Evolutionary conservation across 2,329 filamentous ascomycete species (phyloP), one percentile per base, ranked within the genome.

Genomic region (Alternaria arborescens): DNA sequence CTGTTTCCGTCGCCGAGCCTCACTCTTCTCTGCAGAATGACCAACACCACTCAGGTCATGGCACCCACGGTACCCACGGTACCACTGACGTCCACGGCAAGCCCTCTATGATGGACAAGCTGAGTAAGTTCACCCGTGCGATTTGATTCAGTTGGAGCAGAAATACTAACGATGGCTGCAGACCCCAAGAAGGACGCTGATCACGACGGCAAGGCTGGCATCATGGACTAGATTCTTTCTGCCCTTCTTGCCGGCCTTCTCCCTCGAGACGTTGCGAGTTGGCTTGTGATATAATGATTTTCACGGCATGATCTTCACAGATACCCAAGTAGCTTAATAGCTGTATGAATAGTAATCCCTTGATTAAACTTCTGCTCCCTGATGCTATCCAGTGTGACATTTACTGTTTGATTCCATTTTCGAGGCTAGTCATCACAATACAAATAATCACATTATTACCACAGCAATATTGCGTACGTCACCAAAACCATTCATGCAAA

Each of bases 191-290:
- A 76, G 30, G 85, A 87, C 69, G 64, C 84, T 26, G 79, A 86
- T 64, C 75, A 81, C 36, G 85, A 87, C 72, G 85, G 85, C 56
- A 85, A 86, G 78, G 73, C 77, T 32, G 85, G 84, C 6, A 85
- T 87, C 61, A 83, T 85, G 81, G 71, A 81, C 42, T 85, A 81
- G 22, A 58, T 50, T 14, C 12, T 14, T n/a, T 40, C n/a, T 34
- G 10, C 16, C 34, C 8, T 20, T 60, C 30, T 38, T 36, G 8
- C 22, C 16, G 30, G 4, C 26, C 12, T 11, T 14, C 36, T 22
- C 44, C 7, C 44, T 47, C 26, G n/a, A 12, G n/a, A 48, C 14
- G 18, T 20, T 38, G 30, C 20, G 30, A 32, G 47, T 18, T 3
- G 48, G 43, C 28, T 28, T 38, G 18, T 55, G 41, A 44, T 38